phyloP scores from a whole-genome alignment of 2,329 filamentous ascomycete species.

The Ophiostoma triangulosporum region DNA sequence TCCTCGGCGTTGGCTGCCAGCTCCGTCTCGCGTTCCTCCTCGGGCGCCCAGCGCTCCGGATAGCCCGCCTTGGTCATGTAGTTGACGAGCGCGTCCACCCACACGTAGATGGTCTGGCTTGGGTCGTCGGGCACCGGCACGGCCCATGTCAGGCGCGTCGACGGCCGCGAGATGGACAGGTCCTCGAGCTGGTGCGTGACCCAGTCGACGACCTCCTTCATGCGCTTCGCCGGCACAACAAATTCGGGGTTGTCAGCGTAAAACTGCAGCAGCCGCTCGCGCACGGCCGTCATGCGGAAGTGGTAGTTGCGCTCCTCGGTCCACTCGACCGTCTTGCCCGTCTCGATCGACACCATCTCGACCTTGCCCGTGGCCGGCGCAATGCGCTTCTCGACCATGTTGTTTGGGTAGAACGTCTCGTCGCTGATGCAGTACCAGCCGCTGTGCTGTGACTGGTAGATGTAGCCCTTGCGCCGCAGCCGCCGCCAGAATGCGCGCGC shows the following conservation, averaged over 20 bases:
- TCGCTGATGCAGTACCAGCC: constrained; percentile 97
- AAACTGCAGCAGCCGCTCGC: constrained; percentile 63
- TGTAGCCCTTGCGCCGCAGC: constrained; percentile 58
- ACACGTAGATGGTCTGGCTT: constrained; percentile 90
- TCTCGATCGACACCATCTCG: constrained; percentile 72
- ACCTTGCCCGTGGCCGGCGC: constrained; percentile 72
- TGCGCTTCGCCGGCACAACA: constrained; percentile 57
- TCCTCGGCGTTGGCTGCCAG: constrained; percentile 1
- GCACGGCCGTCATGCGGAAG: constrained; percentile 76
- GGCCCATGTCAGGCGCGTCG: constrained; percentile 70
- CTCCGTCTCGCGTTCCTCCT: constrained; percentile 4
- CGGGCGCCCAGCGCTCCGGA: constrained; percentile 52
- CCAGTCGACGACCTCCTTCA: constrained; percentile 65
- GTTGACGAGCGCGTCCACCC: constrained; percentile 91
- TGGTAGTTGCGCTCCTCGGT: constrained; percentile 88
- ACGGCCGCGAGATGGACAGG: constrained; percentile 69
- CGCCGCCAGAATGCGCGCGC: constrained; percentile 84
- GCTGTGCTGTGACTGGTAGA: constrained; percentile 76
- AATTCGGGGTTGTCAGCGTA: constrained; percentile 67
- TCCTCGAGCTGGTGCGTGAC: constrained; percentile 71
- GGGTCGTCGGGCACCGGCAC: constrained; percentile 75
- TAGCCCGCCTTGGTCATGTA: constrained; percentile 85
- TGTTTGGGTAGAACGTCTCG: constrained; percentile 85
- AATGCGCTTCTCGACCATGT: constrained; percentile 57
- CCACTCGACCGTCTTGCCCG: constrained; percentile 90